A percentile compares a stretch with the other conserved stretches of the same genome.
phyloP scores from a whole-genome alignment of 306 rosid species.

The Luffa aegyptiaca region DNA sequence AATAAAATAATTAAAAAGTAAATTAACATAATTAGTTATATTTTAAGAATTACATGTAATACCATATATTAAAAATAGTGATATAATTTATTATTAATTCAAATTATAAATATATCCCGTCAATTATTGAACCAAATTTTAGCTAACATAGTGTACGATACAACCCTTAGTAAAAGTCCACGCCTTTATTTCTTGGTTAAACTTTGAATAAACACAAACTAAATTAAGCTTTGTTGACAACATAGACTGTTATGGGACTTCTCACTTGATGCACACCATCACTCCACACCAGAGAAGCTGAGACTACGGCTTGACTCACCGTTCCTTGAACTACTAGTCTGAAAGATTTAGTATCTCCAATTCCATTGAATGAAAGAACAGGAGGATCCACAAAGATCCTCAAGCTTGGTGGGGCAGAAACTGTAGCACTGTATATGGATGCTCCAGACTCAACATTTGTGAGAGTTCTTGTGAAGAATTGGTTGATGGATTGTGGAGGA shows the following conservation, averaged over 20 bases:
- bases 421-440: not conserved
- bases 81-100: too few relatives aligned
- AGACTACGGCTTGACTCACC: not conserved
- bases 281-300: not conserved
- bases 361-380: not conserved
- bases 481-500: not conserved
- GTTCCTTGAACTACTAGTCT: not conserved
- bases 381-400: not conserved
- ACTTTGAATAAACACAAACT: too few relatives aligned
- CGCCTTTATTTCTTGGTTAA: too few relatives aligned
- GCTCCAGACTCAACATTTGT: slow-evolving; percentile 20
- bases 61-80: too few relatives aligned
- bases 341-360: not conserved
- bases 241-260: slow-evolving; percentile 6
- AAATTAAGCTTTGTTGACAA: not conserved
- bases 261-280: not conserved
- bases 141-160: too few relatives aligned
- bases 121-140: too few relatives aligned
- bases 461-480: slow-evolving; percentile 17
- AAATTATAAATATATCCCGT: too few relatives aligned
- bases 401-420: not conserved
- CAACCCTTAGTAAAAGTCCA: too few relatives aligned
- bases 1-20: too few relatives aligned
- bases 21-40: too few relatives aligned
- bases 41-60: too few relatives aligned